Evolutionary conservation across 768 basidiomycete species (phyloP).

Genomic region (Kwoniella dejecticola): DNA sequence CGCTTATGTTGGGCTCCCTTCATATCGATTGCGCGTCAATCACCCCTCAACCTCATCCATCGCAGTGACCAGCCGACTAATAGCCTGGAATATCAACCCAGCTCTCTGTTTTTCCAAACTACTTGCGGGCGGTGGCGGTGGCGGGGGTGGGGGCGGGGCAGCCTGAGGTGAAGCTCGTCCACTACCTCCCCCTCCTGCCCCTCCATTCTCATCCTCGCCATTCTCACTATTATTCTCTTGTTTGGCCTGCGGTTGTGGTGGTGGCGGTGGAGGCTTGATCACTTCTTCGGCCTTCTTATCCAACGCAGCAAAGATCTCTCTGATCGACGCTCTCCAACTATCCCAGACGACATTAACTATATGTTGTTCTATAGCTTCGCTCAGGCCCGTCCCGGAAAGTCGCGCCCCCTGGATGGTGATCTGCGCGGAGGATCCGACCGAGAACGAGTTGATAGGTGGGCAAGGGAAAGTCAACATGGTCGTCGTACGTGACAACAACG

Average conservation of each 20-base stretch:
- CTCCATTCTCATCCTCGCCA: neutral
- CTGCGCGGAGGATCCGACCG: slow-evolving; percentile 37
- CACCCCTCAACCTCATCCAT: slow-evolving; percentile 51
- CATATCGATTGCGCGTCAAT: no score
- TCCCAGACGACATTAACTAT: slow-evolving; percentile 52
- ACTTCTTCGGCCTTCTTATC: slow-evolving; percentile 50
- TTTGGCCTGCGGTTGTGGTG: neutral
- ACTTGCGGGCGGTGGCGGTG: neutral
- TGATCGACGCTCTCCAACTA: slow-evolving; percentile 42
- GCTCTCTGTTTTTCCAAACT: slow-evolving; percentile 47
- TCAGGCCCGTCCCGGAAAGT: slow-evolving; percentile 45
- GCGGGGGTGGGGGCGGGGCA: slow-evolving; percentile 10
- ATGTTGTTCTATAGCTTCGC: slow-evolving; percentile 49
- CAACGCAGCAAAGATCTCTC: slow-evolving; percentile 43
- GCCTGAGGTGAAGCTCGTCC: slow-evolving; percentile 10
- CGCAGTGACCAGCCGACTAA: slow-evolving; percentile 46
- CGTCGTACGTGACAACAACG: slow-evolving; percentile 45
- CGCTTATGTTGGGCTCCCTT: no score
- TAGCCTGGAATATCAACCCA: slow-evolving; percentile 51
- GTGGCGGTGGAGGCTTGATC: slow-evolving; percentile 20
- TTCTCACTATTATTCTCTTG: neutral
- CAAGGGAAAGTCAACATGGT: slow-evolving; percentile 51
- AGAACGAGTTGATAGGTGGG: slow-evolving; percentile 42
- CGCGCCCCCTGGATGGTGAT: slow-evolving; percentile 49
- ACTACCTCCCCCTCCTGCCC: neutral